Conservation (phyloP, 2,329 filamentous ascomycete species). For the Aspergillus sp. region DNA sequence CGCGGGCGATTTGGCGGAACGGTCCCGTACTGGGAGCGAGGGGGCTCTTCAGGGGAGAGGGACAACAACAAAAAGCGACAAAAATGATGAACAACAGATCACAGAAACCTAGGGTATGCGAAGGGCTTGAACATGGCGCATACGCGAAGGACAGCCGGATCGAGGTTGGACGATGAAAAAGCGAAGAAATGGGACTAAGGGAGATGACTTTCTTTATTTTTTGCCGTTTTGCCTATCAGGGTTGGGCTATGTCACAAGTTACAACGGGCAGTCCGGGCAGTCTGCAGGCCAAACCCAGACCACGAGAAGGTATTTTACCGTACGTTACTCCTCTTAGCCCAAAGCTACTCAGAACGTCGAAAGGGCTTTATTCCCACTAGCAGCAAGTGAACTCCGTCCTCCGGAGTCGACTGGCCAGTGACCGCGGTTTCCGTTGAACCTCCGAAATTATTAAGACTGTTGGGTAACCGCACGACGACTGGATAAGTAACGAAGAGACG, state of each 20-base stretch:
- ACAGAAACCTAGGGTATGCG: constrained; percentile 32
- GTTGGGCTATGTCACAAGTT: constrained; percentile 21
- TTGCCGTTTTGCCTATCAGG: constrained; percentile 12
- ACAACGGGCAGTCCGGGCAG: background rate
- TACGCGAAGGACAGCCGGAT: constrained; percentile 25
- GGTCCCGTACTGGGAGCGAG: constrained; percentile 4
- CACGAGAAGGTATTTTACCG: constrained; percentile 17
- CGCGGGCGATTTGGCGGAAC: constrained; percentile 3
- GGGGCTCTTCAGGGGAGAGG: constrained; percentile 19
- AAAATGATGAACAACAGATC: constrained; percentile 22
- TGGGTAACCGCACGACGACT: background rate
- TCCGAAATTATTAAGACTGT: background rate
- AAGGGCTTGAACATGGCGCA: constrained; percentile 35
- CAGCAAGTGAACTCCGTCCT: background rate
- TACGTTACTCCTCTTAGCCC: constrained; percentile 7
- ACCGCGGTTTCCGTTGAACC: background rate
- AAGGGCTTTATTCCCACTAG: background rate
- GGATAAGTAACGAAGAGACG: background rate
- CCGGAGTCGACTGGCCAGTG: too few relatives aligned
- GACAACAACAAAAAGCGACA: constrained; percentile 7
- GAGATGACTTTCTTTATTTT: constrained; percentile 11
- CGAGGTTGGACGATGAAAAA: constrained; percentile 18
- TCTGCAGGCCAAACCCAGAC: background rate
- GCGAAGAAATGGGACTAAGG: constrained; percentile 15
- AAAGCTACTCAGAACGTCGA: background rate